Base-by-base conservation (phyloP, 2,329 filamentous ascomycete genomes). In the Amesomyces nigricolor region DNA sequence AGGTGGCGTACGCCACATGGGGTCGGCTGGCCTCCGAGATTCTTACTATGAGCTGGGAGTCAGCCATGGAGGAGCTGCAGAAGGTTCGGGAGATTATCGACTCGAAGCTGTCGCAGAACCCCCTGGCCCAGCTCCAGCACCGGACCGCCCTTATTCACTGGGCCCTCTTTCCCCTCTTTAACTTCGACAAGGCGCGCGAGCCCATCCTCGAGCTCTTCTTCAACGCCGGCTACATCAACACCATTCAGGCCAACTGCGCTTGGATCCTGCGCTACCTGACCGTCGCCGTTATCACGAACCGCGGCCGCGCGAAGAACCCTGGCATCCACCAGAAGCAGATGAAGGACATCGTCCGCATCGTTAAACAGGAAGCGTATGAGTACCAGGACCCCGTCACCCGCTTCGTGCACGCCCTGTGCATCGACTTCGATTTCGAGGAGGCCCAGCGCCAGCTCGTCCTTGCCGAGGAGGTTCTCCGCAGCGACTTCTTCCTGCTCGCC, bases 151-250 rank as follows among this genome's bases (percentile, higher is more conserved):
- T 99, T 67, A 88, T 96, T 67, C 94, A 99, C 87, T 99, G 94
- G 91, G 86, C 89, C 45, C 86, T 99, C 59, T 99, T 97, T 83
- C 92, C 94, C 60, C 91, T 96, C 77, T 99, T 97, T 83, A 97
- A 99, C 84, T 87, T 89, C 77, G 92, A 97, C 68, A 81, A 85
- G 63, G 89, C 90, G 57, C 90, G 92, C 68, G 94, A 99, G 70
- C 83, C 84, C 65, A 82, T 99, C 66, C 89, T 94, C 69, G 94
- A 99, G 66, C 85, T 97, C 71, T 94, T 96, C 81, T 97, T 99
- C 83, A 95, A 88, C 62, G 88, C 91, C 62, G 83, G 90, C 66
- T 99, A 90, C 81, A 99, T 99, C 84, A 99, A 97, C 83, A 97
- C 92, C 66, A 96, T 99, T 72, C 94, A 99, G 81, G 96, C 94